phyloP scores from a whole-genome alignment of 2,329 filamentous ascomycete species.

The Diaporthe sp. region DNA sequence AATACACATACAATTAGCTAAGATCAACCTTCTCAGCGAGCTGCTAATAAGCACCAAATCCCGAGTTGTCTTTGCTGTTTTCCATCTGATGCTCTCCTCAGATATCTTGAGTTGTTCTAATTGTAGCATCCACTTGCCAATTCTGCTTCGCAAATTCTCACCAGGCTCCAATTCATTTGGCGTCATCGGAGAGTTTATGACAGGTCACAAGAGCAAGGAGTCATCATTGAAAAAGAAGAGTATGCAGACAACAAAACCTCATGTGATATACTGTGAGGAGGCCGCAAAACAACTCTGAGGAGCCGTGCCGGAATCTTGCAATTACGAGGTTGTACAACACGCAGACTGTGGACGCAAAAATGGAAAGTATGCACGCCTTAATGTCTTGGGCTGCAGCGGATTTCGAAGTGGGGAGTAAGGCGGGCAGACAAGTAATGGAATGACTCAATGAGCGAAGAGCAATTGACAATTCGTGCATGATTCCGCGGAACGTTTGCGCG shows the following conservation, averaged over 20 bases:
- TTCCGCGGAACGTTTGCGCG: not conserved
- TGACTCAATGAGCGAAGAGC: constrained; percentile 1
- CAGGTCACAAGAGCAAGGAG: not conserved
- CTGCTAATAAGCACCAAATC: too few relatives aligned
- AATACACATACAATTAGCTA: not conserved
- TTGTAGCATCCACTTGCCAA: not conserved
- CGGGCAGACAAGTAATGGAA: not conserved
- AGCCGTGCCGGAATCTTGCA: not conserved
- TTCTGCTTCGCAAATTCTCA: not conserved
- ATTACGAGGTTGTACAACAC: not conserved
- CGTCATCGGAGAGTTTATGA: not conserved
- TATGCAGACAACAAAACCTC: not conserved
- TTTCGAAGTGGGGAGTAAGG: not conserved
- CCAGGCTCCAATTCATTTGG: rapidly evolving
- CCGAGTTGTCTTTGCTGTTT: not conserved
- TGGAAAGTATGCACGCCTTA: not conserved
- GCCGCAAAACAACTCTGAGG: too few relatives aligned
- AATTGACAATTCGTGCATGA: not conserved
- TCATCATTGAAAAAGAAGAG: not conserved
- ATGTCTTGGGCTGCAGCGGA: constrained; percentile 1
- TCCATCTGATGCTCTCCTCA: not conserved
- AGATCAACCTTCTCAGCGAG: not conserved
- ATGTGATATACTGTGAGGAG: not conserved
- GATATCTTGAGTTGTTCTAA: too few relatives aligned
- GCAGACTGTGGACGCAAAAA: not conserved